These are phyloP conservation scores for Hibiscus tridactylites DNA, from an alignment of 345 rosid species.

Conservation along the genomic window DNA sequence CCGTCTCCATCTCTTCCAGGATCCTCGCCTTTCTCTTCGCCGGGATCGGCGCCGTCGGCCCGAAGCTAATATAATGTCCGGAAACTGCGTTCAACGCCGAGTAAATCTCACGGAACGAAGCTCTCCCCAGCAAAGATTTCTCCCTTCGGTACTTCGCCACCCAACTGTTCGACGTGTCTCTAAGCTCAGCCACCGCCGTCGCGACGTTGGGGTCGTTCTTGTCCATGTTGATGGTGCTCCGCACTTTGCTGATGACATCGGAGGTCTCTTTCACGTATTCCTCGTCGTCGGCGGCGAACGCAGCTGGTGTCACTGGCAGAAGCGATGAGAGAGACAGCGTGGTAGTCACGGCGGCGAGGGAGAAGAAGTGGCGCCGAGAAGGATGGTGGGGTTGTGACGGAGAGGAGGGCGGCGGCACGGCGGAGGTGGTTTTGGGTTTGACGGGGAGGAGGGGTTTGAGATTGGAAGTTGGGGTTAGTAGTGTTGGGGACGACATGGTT, in stretches of 20 bases:
- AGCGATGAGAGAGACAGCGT: conserved; percentile 18
- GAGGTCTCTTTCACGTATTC: conserved; percentile 79
- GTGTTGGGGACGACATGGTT: conserved; percentile 66
- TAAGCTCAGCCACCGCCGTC: conserved; percentile 59
- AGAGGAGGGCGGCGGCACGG: conserved; percentile 5
- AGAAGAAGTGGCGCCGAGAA: conserved; percentile 55
- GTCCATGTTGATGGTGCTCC: conserved; percentile 62
- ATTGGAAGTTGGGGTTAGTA: conserved; percentile 49
- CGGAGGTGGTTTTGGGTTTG: conserved; percentile 17
- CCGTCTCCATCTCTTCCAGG: conserved; percentile 91
- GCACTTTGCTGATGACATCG: conserved; percentile 62
- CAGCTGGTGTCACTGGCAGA: conserved; percentile 15
- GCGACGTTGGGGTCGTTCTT: conserved; percentile 76
- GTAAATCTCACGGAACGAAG: conserved; percentile 79
- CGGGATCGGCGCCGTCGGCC: conserved; percentile 85
- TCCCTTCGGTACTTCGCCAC: conserved; percentile 95
- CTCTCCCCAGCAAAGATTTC: conserved; percentile 66
- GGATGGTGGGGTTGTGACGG: neutral
- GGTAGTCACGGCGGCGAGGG: conserved; percentile 25
- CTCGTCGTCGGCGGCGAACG: conserved; percentile 46
- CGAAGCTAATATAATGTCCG: conserved; percentile 91
- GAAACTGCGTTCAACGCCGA: conserved; percentile 94
- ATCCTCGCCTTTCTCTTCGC: conserved; percentile 78
- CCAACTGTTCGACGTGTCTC: conserved; percentile 76
- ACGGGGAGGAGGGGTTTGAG: conserved; percentile 23